These are phyloP conservation scores for Miamiensis avidus DNA, from an alignment of 169 alveolate species.

Conservation along the genomic window DNA sequence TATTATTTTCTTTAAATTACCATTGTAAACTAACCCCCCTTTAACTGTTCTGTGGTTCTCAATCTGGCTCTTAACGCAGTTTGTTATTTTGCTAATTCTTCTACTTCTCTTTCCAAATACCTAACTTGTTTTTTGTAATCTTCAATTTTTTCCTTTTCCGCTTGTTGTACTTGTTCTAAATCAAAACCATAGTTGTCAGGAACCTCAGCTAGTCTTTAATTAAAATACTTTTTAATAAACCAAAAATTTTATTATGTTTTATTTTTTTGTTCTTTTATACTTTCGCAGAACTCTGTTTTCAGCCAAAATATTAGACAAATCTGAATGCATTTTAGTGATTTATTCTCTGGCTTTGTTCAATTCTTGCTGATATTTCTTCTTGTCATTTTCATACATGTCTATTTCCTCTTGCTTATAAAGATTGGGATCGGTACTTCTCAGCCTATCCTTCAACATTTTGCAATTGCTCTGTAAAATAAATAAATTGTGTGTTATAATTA, in stretches of 20 bases:
- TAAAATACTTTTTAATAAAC: no score
- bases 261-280: neutral
- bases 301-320: constrained; percentile 73
- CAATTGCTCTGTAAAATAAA: no score
- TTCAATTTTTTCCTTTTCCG: constrained; percentile 81
- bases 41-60: constrained; percentile 28
- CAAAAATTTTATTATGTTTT: no score
- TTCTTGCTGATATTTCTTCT: no score
- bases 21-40: constrained; percentile 18
- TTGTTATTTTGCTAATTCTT: constrained; percentile 84
- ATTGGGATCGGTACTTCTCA: no score
- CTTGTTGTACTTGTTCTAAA: constrained; percentile 71
- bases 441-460: no score
- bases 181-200: constrained; percentile 85
- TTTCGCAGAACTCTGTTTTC: constrained; percentile 83
- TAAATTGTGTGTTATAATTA: no score
- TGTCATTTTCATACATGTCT: no score
- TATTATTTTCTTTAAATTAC: no score
- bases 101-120: constrained; percentile 81
- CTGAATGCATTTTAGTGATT: constrained; percentile 57
- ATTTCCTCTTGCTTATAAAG: no score
- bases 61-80: constrained; percentile 74
- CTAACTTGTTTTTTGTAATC: constrained; percentile 82
- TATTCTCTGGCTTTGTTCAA: constrained; percentile 48
- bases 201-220: constrained; percentile 81